Base-by-base conservation (phyloP, 441 rosid species). In the Mallotus japonicus region DNA sequence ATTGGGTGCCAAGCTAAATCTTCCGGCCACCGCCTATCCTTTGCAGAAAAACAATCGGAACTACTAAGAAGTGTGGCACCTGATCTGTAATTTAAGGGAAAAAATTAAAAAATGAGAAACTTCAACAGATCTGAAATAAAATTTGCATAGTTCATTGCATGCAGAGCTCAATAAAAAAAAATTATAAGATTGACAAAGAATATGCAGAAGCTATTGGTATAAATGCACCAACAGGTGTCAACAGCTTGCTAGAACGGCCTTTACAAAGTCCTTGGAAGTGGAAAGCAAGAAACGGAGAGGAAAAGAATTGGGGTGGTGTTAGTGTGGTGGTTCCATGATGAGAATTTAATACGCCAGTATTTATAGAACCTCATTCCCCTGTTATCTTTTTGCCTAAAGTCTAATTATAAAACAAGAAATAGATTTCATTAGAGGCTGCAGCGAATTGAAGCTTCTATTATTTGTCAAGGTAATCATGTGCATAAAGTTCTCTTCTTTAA, bases 1-100 rank as follows among this genome's bases (percentile, higher is more conserved):
- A 77, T 74, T 61, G 97, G 97, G 78, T 90, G 99, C 99, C 97
- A 92, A 42, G 91, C 89, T 65, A 89, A 79, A 81, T 95, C 99
- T 86, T 95, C 99, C 55, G 91, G 95, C 97, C 99, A 95, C 81
- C 93, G 88, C 82, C 90, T 87, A 71, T 88, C 88, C 79, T 81
- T 77, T 44, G 84, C 79, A 72, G 99, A 90, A 47, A 70, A 62
- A 76, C 94, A 88, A 81, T 92, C 92, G 0, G 86, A 81, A 47
- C 83, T 65, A 81, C 91, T 88, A 54, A 95, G 92, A 66, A 89
- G 76, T 70, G 94, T 90, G 67, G 97, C 97, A 70, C 82, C 62
- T 80, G 90, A 89, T 69, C 99, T 95, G 82, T 77, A 78, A 78
- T 77, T 77, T 37, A 63, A 68, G 28, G 22, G 53, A 16, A 65